Conservation (phyloP, 2,329 filamentous ascomycete species). For the Zalaria obscura region DNA sequence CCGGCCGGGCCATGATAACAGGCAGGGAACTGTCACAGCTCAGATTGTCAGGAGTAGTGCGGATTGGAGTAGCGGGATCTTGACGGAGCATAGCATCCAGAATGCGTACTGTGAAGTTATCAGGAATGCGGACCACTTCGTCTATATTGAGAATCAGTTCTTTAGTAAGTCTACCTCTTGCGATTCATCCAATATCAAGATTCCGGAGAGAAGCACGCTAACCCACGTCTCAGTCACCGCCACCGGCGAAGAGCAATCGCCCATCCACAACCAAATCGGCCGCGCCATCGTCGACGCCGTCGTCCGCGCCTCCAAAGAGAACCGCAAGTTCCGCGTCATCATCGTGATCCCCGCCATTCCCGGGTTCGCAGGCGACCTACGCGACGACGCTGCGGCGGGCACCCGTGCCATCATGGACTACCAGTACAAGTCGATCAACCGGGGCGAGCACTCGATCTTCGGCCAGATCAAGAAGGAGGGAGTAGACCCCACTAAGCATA, state of each 20-base stretch:
- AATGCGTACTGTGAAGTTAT: conserved; percentile 81
- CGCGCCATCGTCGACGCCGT: conserved; percentile 82
- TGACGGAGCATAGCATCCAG: conserved; percentile 73
- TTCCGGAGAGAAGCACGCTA: background rate
- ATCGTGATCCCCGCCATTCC: conserved; percentile 83
- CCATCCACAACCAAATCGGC: conserved; percentile 80
- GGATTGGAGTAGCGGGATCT: conserved; percentile 88
- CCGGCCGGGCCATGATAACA: conserved; percentile 25
- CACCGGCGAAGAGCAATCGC: conserved; percentile 73
- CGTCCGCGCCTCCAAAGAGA: conserved; percentile 65
- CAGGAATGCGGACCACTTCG: conserved; percentile 72
- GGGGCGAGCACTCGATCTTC: conserved; percentile 83
- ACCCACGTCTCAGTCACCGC: conserved; percentile 47
- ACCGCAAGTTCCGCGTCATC: conserved; percentile 80
- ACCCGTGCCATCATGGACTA: conserved; percentile 97
- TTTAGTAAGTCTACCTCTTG: conserved; percentile 47
- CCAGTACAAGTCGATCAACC: conserved; percentile 90
- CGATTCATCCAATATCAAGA: no score
- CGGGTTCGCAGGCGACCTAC: conserved; percentile 83
- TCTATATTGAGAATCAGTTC: conserved; percentile 98
- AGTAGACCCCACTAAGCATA: conserved; percentile 63
- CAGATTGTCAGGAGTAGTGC: conserved; percentile 81
- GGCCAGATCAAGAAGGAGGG: conserved; percentile 60
- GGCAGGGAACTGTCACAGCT: conserved; percentile 60
- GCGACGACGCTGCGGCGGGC: conserved; percentile 68